Evolutionary conservation across 805 yeast species (phyloP), one percentile per base, ranked within the genome.

Genomic region (Hanseniaspora singularis): DNA sequence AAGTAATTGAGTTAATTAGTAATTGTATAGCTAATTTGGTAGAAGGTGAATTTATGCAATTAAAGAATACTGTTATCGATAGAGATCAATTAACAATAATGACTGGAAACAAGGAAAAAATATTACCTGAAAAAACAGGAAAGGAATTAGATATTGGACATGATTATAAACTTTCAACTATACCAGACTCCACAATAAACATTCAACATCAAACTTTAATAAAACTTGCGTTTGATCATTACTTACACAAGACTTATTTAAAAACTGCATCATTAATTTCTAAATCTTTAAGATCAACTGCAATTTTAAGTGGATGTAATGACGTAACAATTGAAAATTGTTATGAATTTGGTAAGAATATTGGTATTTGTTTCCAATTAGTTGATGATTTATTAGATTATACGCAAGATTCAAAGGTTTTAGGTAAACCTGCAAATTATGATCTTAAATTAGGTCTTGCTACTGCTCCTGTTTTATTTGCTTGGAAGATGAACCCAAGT

Each of bases 11-110:
- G 66, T 71, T 92, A 51, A 76, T 92, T 68, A 87, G 96, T 3
- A 89, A 96, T 12, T 82, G 96, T 27, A 92, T 92, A 60, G 98
- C 97, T 11, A 92, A 92, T 61, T 71, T 92, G 51, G 97, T 92
- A 1, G 98, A 92, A 66, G 98, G 98, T 42, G 98, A 92, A 66
- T 89, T 92, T 62, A 92, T 92, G 97, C 98, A 92, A 66, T 74
- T 92, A 68, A 88, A 89, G 56, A 92, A 92, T 64, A 86, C 96
- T 0, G 92, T 88, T 7, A 66, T 70, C 49, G 84, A 74, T 51
- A 73, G 66, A 47, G 73, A 67, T 42, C 55, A 57, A 1, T 56
- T 63, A 41, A 57, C 38, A 57, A 73, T 63, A 52, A 49, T 54
- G 22, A 52, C 53, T 26, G 46, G 41, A 7, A 58, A 56, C 14